These are phyloP conservation scores for Clavulina sp. DNA, from an alignment of 768 basidiomycete species.

Conservation along the genomic window DNA sequence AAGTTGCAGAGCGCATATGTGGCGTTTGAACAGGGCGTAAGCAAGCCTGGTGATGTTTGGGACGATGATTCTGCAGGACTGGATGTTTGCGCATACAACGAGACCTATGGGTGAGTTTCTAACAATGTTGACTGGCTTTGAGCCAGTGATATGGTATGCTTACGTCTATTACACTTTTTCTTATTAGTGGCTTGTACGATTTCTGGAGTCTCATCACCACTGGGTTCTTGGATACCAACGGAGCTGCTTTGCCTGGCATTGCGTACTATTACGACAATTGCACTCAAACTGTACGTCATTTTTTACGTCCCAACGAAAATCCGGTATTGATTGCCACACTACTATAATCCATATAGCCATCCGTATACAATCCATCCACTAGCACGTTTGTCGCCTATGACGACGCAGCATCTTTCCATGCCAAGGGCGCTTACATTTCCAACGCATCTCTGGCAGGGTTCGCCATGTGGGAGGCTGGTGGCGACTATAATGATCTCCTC, in stretches of 20 bases:
- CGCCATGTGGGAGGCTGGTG: slow-evolving; percentile 54
- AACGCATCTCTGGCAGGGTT: slow-evolving; percentile 41
- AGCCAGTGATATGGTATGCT: too few relatives aligned
- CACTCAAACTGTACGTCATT: slow-evolving; percentile 47
- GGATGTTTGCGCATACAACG: slow-evolving; percentile 41
- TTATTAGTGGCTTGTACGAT: slow-evolving; percentile 20
- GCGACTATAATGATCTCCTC: slow-evolving; percentile 42
- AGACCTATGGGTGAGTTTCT: slow-evolving; percentile 32
- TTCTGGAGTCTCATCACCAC: slow-evolving; percentile 44
- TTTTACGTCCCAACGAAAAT: background rate
- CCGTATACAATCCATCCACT: slow-evolving; percentile 37
- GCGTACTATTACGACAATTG: slow-evolving; percentile 41
- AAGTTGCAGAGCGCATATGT: too few relatives aligned
- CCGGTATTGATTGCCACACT: background rate
- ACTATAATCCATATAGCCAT: slow-evolving; percentile 64
- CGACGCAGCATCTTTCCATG: slow-evolving; percentile 38
- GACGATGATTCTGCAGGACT: slow-evolving; percentile 27
- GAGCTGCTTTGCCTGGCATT: slow-evolving; percentile 32
- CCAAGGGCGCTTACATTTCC: slow-evolving; percentile 45
- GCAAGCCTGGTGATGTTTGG: slow-evolving; percentile 46
- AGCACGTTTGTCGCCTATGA: slow-evolving; percentile 52
- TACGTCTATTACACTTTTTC: background rate
- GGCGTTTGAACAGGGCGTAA: too few relatives aligned
- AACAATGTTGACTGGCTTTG: background rate
- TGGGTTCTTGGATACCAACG: slow-evolving; percentile 34